Evolutionary conservation across 805 yeast genomes (phyloP).

Genomic region (Nakazawaea holstii): DNA sequence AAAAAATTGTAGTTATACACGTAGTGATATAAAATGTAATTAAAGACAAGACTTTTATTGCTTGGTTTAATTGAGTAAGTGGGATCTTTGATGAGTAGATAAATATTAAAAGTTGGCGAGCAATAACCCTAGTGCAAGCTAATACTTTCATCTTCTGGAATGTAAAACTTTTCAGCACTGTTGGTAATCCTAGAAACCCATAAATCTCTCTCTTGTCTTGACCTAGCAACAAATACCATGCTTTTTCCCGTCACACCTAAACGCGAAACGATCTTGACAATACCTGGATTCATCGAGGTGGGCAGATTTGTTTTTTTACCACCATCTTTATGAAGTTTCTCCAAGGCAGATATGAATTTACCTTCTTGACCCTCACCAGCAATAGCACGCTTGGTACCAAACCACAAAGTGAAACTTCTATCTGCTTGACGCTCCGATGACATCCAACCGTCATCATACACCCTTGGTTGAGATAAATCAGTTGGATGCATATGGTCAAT

Average conservation of each 20-base stretch:
- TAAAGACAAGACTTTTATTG: too few relatives aligned
- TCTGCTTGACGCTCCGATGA: conserved; percentile 72
- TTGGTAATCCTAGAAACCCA: conserved; percentile 58
- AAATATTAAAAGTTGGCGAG: too few relatives aligned
- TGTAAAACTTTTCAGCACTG: conserved; percentile 39
- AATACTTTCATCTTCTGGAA: conserved; percentile 13
- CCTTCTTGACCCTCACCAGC: conserved; percentile 15
- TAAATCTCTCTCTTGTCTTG: conserved; percentile 74
- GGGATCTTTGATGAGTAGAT: too few relatives aligned
- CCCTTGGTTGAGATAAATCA: conserved; percentile 56
- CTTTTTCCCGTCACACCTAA: conserved; percentile 65
- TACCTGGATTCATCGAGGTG: conserved; percentile 17
- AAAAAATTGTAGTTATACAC: too few relatives aligned
- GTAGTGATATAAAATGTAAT: too few relatives aligned
- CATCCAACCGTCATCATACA: conserved; percentile 79
- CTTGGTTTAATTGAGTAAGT: too few relatives aligned
- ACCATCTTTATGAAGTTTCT: not conserved
- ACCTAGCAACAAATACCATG: conserved; percentile 73
- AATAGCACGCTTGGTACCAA: conserved; percentile 55
- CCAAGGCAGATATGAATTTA: not conserved
- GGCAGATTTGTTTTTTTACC: not conserved
- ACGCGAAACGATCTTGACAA: conserved; percentile 40
- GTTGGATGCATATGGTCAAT: conserved; percentile 49
- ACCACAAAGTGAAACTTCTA: conserved; percentile 82
- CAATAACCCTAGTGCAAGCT: too few relatives aligned